Base-by-base conservation (phyloP, 768 basidiomycete species). In the Mycena epipterygia region DNA sequence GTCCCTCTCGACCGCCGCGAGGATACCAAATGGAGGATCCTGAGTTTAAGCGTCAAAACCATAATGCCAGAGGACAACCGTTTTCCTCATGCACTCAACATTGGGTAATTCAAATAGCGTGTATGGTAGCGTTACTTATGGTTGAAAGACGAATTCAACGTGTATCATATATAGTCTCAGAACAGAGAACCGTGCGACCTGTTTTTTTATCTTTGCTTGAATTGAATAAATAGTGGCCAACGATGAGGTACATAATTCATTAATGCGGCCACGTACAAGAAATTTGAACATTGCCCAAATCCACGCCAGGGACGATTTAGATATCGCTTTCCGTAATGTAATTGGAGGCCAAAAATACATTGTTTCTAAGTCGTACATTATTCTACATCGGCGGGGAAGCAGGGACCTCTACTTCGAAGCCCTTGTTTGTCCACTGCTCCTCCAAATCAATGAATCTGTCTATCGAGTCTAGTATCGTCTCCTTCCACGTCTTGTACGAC, bases 391-490 rank as follows among this genome's bases (percentile, higher is more conserved):
- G 66, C 29, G 70, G 66, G 21, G 48, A 58, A 12, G 44, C 49
- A 9, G 74, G 71, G 8, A 72, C 59, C 53, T 62, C 53, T 7
- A 74, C 52, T 37, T 58, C 37, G 35, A 69, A 57, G 9, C 74
- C 74, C 51, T 73, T 75, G 33, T 17, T 63, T 41, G 61, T 73
- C 73, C 73, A 72, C 27, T 39, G 53, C 5, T 72, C 32, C 65
- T 75, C 75, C 2, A 74, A 13, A 11, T 48, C 64, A 21, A 72
- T 17, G 21, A 74, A 52, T 7, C 75, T 66, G 37, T 75, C 73
- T 6, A 73, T 37, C 7, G 56, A 55, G 33, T 75, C 75, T 35
- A 73, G 37, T 19, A 73, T 68, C 21, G 72, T 75, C 32, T 73
- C 64, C 56, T 49, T 59, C 74, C 71, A 73, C 17, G 71, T 65